Evolutionary conservation across 2,329 filamentous ascomycete genomes (phyloP).

Genomic region (Neonectria faginata): DNA sequence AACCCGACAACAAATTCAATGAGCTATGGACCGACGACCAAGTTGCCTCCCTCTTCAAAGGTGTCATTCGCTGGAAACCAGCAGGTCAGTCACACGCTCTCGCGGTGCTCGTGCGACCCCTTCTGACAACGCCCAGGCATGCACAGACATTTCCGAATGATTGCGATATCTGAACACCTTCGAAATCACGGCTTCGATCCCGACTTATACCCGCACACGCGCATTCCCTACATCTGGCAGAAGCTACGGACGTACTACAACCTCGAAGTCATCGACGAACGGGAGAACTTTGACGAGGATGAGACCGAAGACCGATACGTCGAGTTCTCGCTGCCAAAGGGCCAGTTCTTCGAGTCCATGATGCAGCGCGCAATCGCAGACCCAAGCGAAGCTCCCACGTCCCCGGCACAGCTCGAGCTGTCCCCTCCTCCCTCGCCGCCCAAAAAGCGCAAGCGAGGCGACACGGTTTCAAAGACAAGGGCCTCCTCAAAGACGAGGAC

Average conservation of each 20-base stretch:
- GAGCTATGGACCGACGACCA: constrained; percentile 97
- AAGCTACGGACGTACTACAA: constrained; percentile 89
- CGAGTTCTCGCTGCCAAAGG: constrained; percentile 71
- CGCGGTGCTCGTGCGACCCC: constrained; percentile 3
- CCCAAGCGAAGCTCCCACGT: constrained; percentile 60
- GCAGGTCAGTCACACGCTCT: constrained; percentile 70
- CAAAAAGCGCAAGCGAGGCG: constrained; percentile 61
- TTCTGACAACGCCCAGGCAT: constrained; percentile 68
- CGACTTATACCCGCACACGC: constrained; percentile 79
- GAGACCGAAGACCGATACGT: constrained; percentile 70
- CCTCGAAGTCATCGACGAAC: constrained; percentile 85
- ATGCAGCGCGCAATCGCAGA: constrained; percentile 58
- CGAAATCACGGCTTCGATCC: constrained; percentile 84
- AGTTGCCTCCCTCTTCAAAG: constrained; percentile 91
- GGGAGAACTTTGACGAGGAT: constrained; percentile 76
- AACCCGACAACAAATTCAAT: constrained; percentile 51
- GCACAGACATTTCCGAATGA: constrained; percentile 94
- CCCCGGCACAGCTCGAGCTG: constrained; percentile 60
- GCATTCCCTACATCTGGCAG: constrained; percentile 90
- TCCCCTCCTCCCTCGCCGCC: constrained; percentile 48
- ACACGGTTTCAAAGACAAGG: constrained; percentile 53
- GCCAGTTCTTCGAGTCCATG: constrained; percentile 61
- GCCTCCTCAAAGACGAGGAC: constrained; percentile 29
- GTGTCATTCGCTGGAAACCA: constrained; percentile 95
- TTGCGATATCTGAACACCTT: constrained; percentile 84